Conservation (phyloP, 2,329 filamentous ascomycete species). For the Penicillium corylophilum region DNA sequence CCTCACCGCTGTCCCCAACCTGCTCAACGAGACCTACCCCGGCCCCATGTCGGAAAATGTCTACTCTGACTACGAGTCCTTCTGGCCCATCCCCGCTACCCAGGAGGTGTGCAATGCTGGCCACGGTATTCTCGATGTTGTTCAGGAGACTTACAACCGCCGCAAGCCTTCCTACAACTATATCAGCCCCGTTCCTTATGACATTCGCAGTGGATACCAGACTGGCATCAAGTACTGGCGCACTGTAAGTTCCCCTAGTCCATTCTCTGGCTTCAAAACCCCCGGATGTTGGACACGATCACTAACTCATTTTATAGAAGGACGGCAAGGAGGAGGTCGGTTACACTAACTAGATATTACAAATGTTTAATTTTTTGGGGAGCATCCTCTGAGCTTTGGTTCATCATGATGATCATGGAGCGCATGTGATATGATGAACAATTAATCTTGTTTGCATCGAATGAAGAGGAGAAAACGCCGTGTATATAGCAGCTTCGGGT, state of each 20-base stretch:
- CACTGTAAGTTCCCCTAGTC: neutral
- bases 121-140: constrained; percentile 34
- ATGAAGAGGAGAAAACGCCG: too few species aligned
- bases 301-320: neutral
- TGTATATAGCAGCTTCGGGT: too few species aligned
- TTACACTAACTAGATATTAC: constrained; percentile 9
- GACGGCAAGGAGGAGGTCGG: constrained; percentile 15
- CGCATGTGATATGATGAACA: too few species aligned
- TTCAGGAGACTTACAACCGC: constrained; percentile 33
- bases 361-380: too few species aligned
- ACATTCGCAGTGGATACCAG: constrained; percentile 27
- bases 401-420: too few species aligned
- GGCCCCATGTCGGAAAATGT: constrained; percentile 40
- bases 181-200: constrained; percentile 35
- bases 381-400: too few species aligned
- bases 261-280: too few species aligned
- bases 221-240: constrained; percentile 23
- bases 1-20: constrained; percentile 30
- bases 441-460: too few species aligned
- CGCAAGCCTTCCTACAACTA: constrained; percentile 35
- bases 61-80: constrained; percentile 28
- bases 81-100: constrained; percentile 33
- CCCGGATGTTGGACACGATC: too few species aligned
- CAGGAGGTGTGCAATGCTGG: constrained; percentile 34
- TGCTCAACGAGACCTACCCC: constrained; percentile 57